Percentiles rank a stretch among this genome's conserved stretches.
Conservation (phyloP, 345 rosid species). For the Atalantia buxifolia region DNA sequence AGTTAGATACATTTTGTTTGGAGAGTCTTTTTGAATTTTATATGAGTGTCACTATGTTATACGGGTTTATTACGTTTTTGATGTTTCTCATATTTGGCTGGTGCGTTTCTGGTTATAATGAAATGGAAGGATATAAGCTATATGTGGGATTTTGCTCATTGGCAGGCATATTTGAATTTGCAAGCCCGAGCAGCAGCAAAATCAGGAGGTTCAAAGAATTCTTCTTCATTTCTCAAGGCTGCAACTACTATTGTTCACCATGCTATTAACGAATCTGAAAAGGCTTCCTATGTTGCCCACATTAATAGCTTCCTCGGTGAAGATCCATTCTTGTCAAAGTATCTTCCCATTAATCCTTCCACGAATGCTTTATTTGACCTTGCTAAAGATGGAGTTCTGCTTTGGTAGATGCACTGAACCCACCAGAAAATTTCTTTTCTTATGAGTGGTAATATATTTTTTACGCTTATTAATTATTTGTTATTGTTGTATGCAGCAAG, state of each 20-base stretch:
- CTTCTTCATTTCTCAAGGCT: constrained; percentile 76
- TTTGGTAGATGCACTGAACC: constrained; percentile 50
- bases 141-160: constrained; percentile 10
- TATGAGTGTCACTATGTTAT: not conserved
- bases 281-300: constrained; percentile 89
- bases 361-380: constrained; percentile 88
- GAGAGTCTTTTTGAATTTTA: not conserved
- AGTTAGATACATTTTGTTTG: not conserved
- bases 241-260: constrained; percentile 90
- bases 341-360: constrained; percentile 76
- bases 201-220: constrained; percentile 54
- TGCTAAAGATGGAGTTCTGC: constrained; percentile 87
- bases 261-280: constrained; percentile 81
- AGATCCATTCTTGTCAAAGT: constrained; percentile 76
- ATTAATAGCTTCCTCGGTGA: constrained; percentile 75
- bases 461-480: constrained; percentile 15
- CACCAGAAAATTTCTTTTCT: not conserved
- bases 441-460: not conserved
- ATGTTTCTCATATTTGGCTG: not conserved
- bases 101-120: not conserved
- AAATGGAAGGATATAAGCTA: not conserved
- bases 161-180: constrained; percentile 70
- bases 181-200: constrained; percentile 61
- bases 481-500: constrained; percentile 60
- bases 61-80: not conserved